Evolutionary conservation across 768 basidiomycete species (phyloP).

Genomic region (Cystobasidium ongulense): DNA sequence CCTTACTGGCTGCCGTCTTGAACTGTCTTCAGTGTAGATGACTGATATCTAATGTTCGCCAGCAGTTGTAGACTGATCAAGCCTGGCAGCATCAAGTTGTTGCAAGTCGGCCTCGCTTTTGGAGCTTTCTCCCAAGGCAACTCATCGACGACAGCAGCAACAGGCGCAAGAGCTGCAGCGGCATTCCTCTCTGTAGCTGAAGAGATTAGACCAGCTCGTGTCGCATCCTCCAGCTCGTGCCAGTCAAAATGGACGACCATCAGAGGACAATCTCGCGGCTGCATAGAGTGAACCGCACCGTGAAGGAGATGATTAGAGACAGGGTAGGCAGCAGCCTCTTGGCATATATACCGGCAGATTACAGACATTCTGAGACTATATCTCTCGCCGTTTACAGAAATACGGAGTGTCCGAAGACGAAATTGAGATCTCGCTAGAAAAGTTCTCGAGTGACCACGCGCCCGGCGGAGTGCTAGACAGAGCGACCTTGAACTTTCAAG

Average conservation of each 20-base stretch:
- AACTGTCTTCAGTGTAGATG: constrained; percentile 10
- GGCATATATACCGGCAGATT: no score
- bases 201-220: background rate
- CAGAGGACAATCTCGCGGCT: constrained; percentile 53
- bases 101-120: background rate
- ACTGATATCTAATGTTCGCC: background rate
- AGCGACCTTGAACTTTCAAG: constrained; percentile 82
- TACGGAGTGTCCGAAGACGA: constrained; percentile 91
- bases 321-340: constrained; percentile 54
- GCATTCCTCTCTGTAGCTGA: background rate
- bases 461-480: constrained; percentile 73
- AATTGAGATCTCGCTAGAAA: constrained; percentile 73
- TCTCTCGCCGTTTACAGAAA: constrained; percentile 54
- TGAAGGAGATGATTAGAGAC: constrained; percentile 92
- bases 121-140: background rate
- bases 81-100: background rate
- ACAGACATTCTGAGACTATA: background rate
- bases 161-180: background rate
- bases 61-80: background rate
- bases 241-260: constrained; percentile 3
- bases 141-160: constrained; percentile 35
- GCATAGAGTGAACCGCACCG: constrained; percentile 92
- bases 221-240: background rate
- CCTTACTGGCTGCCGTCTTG: background rate
- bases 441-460: constrained; percentile 67